Base-by-base conservation (phyloP, 2,329 filamentous ascomycete species). In the Ophiosphaerella herpotricha region DNA sequence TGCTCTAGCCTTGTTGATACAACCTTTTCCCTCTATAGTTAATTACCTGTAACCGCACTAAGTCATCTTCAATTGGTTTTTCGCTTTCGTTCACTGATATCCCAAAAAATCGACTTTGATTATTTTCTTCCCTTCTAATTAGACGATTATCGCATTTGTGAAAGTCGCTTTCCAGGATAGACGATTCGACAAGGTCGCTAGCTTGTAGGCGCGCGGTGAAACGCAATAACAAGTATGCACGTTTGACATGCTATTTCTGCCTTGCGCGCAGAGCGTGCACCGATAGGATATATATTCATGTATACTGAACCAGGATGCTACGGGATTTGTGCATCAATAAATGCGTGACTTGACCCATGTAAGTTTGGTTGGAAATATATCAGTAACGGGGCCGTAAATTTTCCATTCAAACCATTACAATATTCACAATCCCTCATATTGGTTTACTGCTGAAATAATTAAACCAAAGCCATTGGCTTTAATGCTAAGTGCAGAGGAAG, bases 21-120 rank as follows among this genome's bases (percentile, higher is more conserved):
- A 73, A 55, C 50, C 55, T 67, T 54, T 51, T 47, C 29, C 41
- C 54, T 5, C 39, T 46, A 13, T 48, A 46, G 34, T 61, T 57
- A 52, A 74, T 55, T n/a, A 53, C 60, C 47, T 73, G 43, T 50
- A 63, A 57, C 61, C 70, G 72, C 12, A 73, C 7, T 13, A 74
- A 45, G 46, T 74, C 71, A 50, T 72, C 71, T 39, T 66, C 63
- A 16, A 61, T 54, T 12, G 24, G 16, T 23, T 59, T 50, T 11
- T 44, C 49, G 18, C 4, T 43, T 0, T 55, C 62, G 26, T 55
- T 54, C 1, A 55, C 57, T 23, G 29, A 39, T 66, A 73, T 72
- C 12, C 40, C 18, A 21, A 52, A 47, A 67, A 71, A 6, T 60
- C 55, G 7, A 48, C 58, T 13, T 64, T 45, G 18, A 66, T 50